Base-by-base conservation (phyloP, 192 early-diverging fungal genomes). In the Funneliformis mosseae region DNA sequence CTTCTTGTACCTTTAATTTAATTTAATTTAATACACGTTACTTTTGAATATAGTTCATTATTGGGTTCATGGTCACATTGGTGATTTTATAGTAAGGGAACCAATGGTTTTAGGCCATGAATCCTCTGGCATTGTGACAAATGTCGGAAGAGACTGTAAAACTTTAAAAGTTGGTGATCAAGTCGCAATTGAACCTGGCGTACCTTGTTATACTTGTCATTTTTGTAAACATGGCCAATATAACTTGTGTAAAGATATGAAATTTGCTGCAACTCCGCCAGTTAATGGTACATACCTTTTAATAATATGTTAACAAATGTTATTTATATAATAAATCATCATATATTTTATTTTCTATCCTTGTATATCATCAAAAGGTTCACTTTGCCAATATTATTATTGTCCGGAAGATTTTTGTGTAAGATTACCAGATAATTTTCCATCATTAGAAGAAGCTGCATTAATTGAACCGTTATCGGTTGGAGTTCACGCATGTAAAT, bases 91-190 rank as follows among this genome's bases (percentile, higher is more conserved):
- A 23, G 46, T 84, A 16, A 80, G 82, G 23, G 73, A 60, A n/a
- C 83, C 83, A 18, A 82, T 88, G 79, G 81, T 86, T n/a, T 74
- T 88, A 21, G 87, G 87, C 11, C 87, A 88, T 69, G 87, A 88
- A 77, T 86, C 85, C 5, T 76, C 83, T 28, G 87, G 87, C 39
- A 73, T 83, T 8, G 73, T 88, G 16, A 72, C 77, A 14, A 69
- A 81, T 33, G 48, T 88, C 27, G 87, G 87, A 38, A 45, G 66
- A 10, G 76, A 75, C n/a, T 86, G 85, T n/a, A 82, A 72, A 1
- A 59, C 79, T 48, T 60, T 88, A 12, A 83, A 87, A 43, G 83
- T 86, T n/a, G 87, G 87, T n/a, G 87, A 88, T 66, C 82, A 80
- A 33, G 87, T 88, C 59, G 81, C 83, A 10, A 60, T 88, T 23